Evolutionary conservation across 768 basidiomycete species (phyloP).

Genomic region (Tylopilus plumbeoviolaceoides): DNA sequence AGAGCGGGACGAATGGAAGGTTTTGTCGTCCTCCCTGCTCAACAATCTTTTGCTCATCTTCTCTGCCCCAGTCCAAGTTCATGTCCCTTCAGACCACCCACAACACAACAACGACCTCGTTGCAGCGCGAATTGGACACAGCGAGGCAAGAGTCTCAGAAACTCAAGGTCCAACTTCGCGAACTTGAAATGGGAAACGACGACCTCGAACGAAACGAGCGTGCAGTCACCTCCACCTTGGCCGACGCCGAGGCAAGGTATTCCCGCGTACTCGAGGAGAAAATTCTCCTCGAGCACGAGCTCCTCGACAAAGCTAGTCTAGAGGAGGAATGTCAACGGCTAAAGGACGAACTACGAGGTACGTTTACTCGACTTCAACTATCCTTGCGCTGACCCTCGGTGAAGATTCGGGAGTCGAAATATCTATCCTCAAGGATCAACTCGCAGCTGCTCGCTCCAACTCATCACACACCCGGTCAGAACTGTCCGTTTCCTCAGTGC

Average conservation of each 20-base stretch:
- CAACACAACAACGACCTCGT: slow-evolving; percentile 83
- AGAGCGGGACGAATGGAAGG: slow-evolving; percentile 94
- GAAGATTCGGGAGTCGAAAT: slow-evolving; percentile 84
- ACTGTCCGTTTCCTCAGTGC: slow-evolving; percentile 25
- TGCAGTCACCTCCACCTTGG: slow-evolving; percentile 76
- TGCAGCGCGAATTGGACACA: slow-evolving; percentile 88
- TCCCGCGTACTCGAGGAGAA: slow-evolving; percentile 92
- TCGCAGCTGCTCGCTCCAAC: slow-evolving; percentile 38
- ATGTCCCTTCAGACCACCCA: slow-evolving; percentile 85
- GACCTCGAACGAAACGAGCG: slow-evolving; percentile 95
- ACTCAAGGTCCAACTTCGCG: slow-evolving; percentile 70
- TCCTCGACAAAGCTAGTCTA: slow-evolving; percentile 82
- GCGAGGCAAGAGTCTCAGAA: slow-evolving; percentile 71
- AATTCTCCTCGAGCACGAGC: slow-evolving; percentile 93
- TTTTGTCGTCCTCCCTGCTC: slow-evolving; percentile 32
- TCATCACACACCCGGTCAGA: slow-evolving; percentile 27
- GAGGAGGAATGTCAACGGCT: slow-evolving; percentile 90
- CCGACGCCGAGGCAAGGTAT: slow-evolving; percentile 85
- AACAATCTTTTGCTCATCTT: slow-evolving; percentile 1
- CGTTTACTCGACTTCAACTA: slow-evolving; percentile 32
- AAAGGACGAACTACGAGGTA: slow-evolving; percentile 92
- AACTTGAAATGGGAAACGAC: slow-evolving; percentile 97
- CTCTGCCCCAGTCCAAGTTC: slow-evolving; percentile 62
- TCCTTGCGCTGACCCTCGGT: slow-evolving; percentile 14
- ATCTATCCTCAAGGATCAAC: slow-evolving; percentile 75